Conservation (phyloP, 306 rosid species). For the Cajanus cajan region DNA sequence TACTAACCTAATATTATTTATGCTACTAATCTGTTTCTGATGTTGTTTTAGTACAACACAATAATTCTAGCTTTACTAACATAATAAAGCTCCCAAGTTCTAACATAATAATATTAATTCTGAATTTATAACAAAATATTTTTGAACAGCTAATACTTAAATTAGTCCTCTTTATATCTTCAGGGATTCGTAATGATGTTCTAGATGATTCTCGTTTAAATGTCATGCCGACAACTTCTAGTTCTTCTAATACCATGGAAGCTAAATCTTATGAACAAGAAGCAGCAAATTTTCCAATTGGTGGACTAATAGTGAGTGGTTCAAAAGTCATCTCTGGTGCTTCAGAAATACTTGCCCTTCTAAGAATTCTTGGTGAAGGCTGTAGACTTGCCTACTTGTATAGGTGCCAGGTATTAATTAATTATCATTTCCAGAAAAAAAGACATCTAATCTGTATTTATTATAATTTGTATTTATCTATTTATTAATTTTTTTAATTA, state of each 20-base stretch:
- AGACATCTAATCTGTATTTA: no score
- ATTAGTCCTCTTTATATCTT: constrained; percentile 14
- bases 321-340: constrained; percentile 62
- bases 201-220: constrained; percentile 72
- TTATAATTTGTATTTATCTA: constrained; percentile 8
- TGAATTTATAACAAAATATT: not conserved
- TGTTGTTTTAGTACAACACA: not conserved
- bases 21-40: not conserved
- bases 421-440: constrained; percentile 23
- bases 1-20: not conserved
- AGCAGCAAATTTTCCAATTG: constrained; percentile 41
- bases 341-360: constrained; percentile 74
- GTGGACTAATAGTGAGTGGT: constrained; percentile 53
- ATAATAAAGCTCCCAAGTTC: constrained; percentile 1
- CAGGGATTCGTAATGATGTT: constrained; percentile 72
- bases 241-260: constrained; percentile 56
- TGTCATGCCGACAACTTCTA: constrained; percentile 47
- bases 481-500: constrained; percentile 1
- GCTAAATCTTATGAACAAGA: constrained; percentile 64
- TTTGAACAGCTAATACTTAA: constrained; percentile 21
- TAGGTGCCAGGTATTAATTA: constrained; percentile 77
- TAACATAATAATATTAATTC: not conserved
- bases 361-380: constrained; percentile 89
- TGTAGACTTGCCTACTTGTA: constrained; percentile 85
- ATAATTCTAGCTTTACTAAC: not conserved